Evolutionary conservation across 169 alveolate genomes (phyloP).

Genomic region (Haemoproteus tartakovskyi): DNA sequence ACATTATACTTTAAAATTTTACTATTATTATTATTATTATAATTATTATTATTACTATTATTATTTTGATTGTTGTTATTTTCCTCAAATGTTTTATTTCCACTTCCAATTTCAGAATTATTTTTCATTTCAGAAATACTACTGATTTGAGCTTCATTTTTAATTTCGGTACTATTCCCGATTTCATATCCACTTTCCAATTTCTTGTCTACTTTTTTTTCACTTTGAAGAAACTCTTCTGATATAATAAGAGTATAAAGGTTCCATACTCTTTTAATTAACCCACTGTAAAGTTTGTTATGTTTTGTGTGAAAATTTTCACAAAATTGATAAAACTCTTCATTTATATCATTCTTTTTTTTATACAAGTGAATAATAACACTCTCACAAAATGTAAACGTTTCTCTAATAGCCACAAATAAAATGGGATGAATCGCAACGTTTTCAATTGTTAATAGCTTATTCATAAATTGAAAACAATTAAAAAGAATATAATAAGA

Average conservation of each 20-base stretch:
- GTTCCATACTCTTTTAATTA: conserved; percentile 37
- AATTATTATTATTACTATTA: no score
- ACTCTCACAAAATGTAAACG: conserved; percentile 33
- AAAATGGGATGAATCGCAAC: conserved; percentile 39
- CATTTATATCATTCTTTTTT: conserved; percentile 18
- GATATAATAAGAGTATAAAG: conserved; percentile 43
- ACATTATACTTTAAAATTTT: no score
- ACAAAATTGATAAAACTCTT: conserved; percentile 34
- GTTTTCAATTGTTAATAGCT: conserved; percentile 43
- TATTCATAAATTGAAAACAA: conserved; percentile 26
- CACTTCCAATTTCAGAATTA: background rate
- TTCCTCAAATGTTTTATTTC: no score
- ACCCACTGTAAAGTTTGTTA: conserved; percentile 1
- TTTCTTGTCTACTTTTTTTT: background rate
- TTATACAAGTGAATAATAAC: conserved; percentile 47
- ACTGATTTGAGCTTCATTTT: background rate
- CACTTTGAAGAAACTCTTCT: conserved; percentile 25
- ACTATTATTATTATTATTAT: no score
- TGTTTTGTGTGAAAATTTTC: conserved; percentile 47
- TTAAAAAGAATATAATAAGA: conserved; percentile 49
- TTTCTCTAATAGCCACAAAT: conserved; percentile 23
- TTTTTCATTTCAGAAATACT: background rate
- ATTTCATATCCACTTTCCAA: background rate
- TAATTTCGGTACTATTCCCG: background rate
- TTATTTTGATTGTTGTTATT: no score